Conservation (phyloP, 345 rosid genomes). For the Erucastrum elatum region DNA sequence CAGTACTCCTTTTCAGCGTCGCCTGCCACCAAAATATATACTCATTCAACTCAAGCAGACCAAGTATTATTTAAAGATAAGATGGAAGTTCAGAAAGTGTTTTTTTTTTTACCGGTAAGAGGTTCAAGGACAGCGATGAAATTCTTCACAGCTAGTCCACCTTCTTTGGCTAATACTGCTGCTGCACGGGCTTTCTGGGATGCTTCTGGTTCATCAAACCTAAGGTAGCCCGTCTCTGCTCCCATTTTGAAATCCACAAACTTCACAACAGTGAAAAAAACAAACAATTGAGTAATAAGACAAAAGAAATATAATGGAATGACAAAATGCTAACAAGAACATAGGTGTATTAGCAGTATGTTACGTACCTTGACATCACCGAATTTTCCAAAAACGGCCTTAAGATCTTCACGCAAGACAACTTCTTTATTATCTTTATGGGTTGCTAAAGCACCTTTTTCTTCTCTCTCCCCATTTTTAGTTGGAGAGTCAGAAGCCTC, state of each 20-base stretch:
- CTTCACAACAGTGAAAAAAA: conserved; percentile 40
- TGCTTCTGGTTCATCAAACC: conserved; percentile 88
- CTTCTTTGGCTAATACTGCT: conserved; percentile 84
- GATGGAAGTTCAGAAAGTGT: neutral
- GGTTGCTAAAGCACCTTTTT: conserved; percentile 46
- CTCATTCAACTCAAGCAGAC: neutral
- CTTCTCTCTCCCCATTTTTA: conserved; percentile 50
- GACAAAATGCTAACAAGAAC: too few relatives aligned
- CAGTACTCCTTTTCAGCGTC: conserved; percentile 88
- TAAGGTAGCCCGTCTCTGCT: conserved; percentile 66
- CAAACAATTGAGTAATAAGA: neutral
- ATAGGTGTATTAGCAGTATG: too few relatives aligned
- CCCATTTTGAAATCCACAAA: conserved; percentile 89
- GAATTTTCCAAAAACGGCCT: conserved; percentile 61
- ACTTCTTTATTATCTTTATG: conserved; percentile 62
- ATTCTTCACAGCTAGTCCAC: conserved; percentile 77
- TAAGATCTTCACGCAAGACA: conserved; percentile 90
- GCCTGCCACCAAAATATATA: conserved; percentile 44
- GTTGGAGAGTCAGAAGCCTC: conserved; percentile 46
- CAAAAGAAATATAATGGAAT: neutral
- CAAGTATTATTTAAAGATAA: neutral
- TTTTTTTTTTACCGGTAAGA: conserved; percentile 58
- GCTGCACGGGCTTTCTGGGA: conserved; percentile 96
- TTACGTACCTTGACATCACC: conserved; percentile 79
- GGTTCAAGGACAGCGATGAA: conserved; percentile 77